A percentile compares a stretch with the other conserved stretches of the same genome.
phyloP scores from a whole-genome alignment of 2,329 filamentous ascomycete genomes.

The Clonostachys chloroleuca region DNA sequence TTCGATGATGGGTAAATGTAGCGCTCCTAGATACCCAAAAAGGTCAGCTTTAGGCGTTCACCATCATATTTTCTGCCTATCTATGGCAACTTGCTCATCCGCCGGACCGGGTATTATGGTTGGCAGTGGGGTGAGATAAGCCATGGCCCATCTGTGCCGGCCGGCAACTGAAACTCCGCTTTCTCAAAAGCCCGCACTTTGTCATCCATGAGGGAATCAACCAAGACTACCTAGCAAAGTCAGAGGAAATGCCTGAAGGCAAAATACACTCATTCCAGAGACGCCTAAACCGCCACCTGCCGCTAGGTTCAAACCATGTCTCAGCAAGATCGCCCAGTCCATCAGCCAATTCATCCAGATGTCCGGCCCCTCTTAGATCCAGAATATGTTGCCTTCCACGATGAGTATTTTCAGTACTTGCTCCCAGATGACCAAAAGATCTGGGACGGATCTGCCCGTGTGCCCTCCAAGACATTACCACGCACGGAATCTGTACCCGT shows the following conservation, averaged over 20 bases:
- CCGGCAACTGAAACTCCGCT: too few relatives aligned
- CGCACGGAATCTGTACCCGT: conserved; percentile 14
- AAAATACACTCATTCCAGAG: too few relatives aligned
- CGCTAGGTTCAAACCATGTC: background rate
- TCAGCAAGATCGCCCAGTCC: conserved; percentile 4
- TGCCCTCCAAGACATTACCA: conserved; percentile 12
- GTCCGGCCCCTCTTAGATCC: conserved; percentile 24
- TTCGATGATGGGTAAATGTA: too few relatives aligned
- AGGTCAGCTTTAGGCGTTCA: too few relatives aligned
- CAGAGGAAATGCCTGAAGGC: too few relatives aligned
- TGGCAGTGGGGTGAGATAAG: background rate
- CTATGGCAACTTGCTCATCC: background rate
- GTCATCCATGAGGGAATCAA: too few relatives aligned
- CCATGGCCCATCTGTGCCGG: background rate
- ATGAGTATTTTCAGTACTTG: conserved; percentile 27
- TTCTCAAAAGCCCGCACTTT: too few relatives aligned
- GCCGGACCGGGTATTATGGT: background rate
- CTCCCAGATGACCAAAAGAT: conserved; percentile 19
- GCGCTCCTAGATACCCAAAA: too few relatives aligned
- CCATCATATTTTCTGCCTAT: too few relatives aligned
- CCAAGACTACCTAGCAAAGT: too few relatives aligned
- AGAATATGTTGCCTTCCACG: conserved; percentile 30
- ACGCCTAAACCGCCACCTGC: too few relatives aligned
- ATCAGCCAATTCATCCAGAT: conserved; percentile 24
- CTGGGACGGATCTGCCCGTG: conserved; percentile 24